Percentiles rank a stretch among this genome's conserved stretches.
Evolutionary conservation across 1,284 basidiomycete species (phyloP).

Genomic region (Schizopora paradoxa): DNA sequence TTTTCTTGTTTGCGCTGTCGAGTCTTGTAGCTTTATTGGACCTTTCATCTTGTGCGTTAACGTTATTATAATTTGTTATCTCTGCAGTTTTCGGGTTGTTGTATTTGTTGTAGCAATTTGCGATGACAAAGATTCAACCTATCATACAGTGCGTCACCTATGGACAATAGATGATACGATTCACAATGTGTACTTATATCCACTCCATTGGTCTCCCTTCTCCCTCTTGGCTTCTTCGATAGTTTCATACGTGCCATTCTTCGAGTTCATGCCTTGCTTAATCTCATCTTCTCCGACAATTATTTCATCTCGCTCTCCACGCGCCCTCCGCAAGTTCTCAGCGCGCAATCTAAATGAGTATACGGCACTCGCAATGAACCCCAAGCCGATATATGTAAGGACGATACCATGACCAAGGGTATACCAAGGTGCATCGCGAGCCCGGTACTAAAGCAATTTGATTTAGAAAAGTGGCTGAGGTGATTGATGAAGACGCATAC

Average conservation of each 20-base stretch:
- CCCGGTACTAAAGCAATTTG: slow-evolving; percentile 48
- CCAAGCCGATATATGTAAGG: slow-evolving; percentile 64
- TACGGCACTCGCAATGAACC: slow-evolving; percentile 45
- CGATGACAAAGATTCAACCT: no score
- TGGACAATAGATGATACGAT: neutral
- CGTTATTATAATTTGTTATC: no score
- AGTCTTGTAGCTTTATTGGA: no score
- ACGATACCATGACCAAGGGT: slow-evolving; percentile 65
- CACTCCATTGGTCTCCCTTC: slow-evolving; percentile 24
- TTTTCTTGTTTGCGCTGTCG: no score
- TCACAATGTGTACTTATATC: slow-evolving; percentile 22
- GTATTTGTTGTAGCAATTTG: no score
- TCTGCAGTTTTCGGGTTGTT: no score
- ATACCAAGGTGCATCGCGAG: slow-evolving; percentile 63
- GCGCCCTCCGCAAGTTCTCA: slow-evolving; percentile 59
- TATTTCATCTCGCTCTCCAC: slow-evolving; percentile 63
- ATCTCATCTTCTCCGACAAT: slow-evolving; percentile 40
- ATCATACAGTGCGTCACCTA: no score
- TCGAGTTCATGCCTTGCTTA: slow-evolving; percentile 5
- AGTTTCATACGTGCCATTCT: slow-evolving; percentile 14
- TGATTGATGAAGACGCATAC: slow-evolving; percentile 26
- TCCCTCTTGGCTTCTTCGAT: slow-evolving; percentile 22
- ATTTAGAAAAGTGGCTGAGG: neutral
- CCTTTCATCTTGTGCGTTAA: no score
- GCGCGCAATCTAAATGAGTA: slow-evolving; percentile 45